Evolutionary conservation across 108 stramenopile genomes (phyloP).

Genomic region (Aurantiochytrium sp.): DNA sequence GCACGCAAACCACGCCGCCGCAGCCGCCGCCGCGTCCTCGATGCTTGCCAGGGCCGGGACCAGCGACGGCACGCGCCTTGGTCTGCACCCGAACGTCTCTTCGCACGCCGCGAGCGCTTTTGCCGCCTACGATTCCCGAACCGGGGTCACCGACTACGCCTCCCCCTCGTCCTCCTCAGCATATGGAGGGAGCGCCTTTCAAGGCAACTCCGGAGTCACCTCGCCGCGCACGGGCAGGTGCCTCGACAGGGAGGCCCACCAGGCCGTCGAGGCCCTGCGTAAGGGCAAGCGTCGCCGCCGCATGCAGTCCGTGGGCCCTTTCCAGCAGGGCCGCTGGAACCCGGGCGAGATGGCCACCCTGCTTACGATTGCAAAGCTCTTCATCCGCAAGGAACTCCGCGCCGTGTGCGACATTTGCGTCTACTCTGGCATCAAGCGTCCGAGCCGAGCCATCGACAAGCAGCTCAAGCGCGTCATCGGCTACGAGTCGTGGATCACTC

Average conservation of each 20-base stretch:
- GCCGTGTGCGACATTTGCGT: background rate
- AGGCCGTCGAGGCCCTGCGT: background rate
- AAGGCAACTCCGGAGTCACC: too few relatives aligned
- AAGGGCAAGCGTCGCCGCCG: background rate
- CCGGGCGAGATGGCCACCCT: background rate
- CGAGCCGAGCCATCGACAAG: background rate
- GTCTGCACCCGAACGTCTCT: too few relatives aligned
- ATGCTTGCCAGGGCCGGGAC: too few relatives aligned
- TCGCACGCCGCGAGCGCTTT: too few relatives aligned
- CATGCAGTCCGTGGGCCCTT: background rate
- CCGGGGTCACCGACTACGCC: too few relatives aligned
- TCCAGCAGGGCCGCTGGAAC: slow-evolving; percentile 9
- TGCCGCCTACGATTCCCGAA: too few relatives aligned
- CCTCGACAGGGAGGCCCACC: background rate
- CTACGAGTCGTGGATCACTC: background rate
- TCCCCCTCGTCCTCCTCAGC: too few relatives aligned
- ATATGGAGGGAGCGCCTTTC: too few relatives aligned
- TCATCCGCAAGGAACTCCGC: background rate
- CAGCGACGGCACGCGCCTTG: too few relatives aligned
- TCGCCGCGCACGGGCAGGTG: background rate
- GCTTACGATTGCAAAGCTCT: background rate
- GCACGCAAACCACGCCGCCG: too few relatives aligned
- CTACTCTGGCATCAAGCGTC: background rate
- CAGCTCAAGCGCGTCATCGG: background rate
- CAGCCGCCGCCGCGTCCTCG: too few relatives aligned